Conservation (phyloP, 2,329 filamentous ascomycete genomes). For the Fusarium dlaminii region DNA sequence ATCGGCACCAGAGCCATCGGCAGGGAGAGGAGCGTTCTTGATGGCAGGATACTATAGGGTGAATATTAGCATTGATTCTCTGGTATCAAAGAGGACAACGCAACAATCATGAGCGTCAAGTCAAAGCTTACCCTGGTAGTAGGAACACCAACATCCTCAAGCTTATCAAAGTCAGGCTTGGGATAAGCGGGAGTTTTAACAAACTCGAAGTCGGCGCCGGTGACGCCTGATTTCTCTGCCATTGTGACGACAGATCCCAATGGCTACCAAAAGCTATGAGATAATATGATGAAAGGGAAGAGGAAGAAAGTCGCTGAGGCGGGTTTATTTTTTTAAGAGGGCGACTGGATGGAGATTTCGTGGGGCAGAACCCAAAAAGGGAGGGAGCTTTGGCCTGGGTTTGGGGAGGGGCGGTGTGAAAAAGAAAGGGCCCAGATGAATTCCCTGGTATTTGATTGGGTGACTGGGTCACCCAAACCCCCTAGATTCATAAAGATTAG, state of each 20-base stretch:
- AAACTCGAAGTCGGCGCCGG: slow-evolving; percentile 53
- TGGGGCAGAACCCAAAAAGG: slow-evolving; percentile 31
- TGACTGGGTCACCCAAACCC: neutral
- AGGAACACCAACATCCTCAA: slow-evolving; percentile 67
- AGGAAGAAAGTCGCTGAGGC: slow-evolving; percentile 16
- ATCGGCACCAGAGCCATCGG: slow-evolving; percentile 84
- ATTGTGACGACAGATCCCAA: slow-evolving; percentile 45
- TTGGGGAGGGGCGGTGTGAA: slow-evolving; percentile 34
- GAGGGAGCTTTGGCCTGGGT: slow-evolving; percentile 29
- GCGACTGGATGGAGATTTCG: slow-evolving; percentile 19
- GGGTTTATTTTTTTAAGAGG: slow-evolving; percentile 36
- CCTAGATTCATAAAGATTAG: slow-evolving; percentile 20
- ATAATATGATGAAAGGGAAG: slow-evolving; percentile 24
- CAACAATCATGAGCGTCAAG: slow-evolving; percentile 6
- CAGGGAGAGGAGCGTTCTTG: slow-evolving; percentile 92
- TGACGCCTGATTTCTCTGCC: slow-evolving; percentile 47
- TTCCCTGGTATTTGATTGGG: slow-evolving; percentile 7
- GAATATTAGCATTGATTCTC: neutral
- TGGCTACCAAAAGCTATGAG: slow-evolving; percentile 37
- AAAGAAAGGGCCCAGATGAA: slow-evolving; percentile 13
- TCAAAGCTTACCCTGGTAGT: slow-evolving; percentile 50
- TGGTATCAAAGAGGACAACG: slow-evolving; percentile 24
- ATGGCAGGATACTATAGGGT: slow-evolving; percentile 67
- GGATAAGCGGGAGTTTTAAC: slow-evolving; percentile 53
- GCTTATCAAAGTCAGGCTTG: slow-evolving; percentile 69